Evolutionary conservation across 176 grass and related monocot species (phyloP).

Genomic region (Rhynchospora breviuscula): DNA sequence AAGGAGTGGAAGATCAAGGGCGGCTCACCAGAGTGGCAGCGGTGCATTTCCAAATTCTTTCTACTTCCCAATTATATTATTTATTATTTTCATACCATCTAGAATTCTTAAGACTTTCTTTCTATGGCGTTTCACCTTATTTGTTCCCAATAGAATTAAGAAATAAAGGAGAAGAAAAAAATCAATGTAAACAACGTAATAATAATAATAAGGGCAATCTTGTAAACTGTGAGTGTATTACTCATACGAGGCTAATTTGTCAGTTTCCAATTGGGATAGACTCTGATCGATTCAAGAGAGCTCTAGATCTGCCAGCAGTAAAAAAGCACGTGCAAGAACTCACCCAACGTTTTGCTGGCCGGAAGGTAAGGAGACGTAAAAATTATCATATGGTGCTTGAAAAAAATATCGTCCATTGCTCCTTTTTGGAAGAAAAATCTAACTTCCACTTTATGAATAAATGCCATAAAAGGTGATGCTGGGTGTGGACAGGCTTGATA

Average conservation of each 20-base stretch:
- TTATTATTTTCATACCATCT: not conserved
- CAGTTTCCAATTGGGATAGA: slow-evolving; percentile 99
- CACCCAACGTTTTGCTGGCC: slow-evolving; percentile 50
- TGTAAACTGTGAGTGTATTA: not conserved
- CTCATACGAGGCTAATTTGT: slow-evolving; percentile 43
- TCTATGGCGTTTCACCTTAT: not conserved
- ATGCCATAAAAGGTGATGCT: slow-evolving; percentile 80
- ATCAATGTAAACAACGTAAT: not conserved
- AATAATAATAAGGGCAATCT: not conserved
- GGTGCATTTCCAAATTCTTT: slow-evolving; percentile 38
- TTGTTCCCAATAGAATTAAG: not conserved
- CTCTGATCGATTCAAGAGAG: slow-evolving; percentile 94
- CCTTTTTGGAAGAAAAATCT: slow-evolving; percentile 8
- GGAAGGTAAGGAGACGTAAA: slow-evolving; percentile 60
- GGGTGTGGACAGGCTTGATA: slow-evolving; percentile 95
- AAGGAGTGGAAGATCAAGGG: slow-evolving; percentile 98
- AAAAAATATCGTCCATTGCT: not conserved
- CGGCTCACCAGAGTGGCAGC: slow-evolving; percentile 91
- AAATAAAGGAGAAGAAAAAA: not conserved
- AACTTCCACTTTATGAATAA: slow-evolving; percentile 25
- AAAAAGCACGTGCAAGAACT: slow-evolving; percentile 76
- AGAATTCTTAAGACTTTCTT: too few species aligned
- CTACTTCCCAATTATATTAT: not conserved
- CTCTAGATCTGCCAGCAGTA: slow-evolving; percentile 66
- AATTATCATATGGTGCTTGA: not conserved